Base-by-base conservation (phyloP, 2,329 filamentous ascomycete genomes). In the Endocalyx cinctus region DNA sequence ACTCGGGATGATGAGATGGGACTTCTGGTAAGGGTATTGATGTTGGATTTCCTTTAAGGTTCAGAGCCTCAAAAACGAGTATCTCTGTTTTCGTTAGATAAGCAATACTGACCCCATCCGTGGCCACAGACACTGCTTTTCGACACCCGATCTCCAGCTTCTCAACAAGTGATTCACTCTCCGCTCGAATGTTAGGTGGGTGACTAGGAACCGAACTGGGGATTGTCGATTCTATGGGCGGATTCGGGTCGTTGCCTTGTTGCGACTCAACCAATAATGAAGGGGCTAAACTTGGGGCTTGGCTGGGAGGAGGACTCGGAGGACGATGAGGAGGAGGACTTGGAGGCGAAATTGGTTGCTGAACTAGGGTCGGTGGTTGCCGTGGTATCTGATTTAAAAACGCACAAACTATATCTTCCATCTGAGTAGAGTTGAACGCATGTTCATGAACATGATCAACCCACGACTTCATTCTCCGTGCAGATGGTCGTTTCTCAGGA, bases 391-490 rank as follows among this genome's bases (percentile, higher is more conserved):
- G 16, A 5, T 27, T n/a, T n/a, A 27, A 27, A 12, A 27, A 27
- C 25, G 16, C 16, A n/a, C 25, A 27, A 15, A 13, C 12, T 27
- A 27, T 27, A 27, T 27, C 25, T n/a, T 27, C 25, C 6, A 27
- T 27, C 16, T 27, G 25, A 27, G 25, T 27, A 5, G 28, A 16
- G 16, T 18, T 17, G 6, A 16, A 30, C 12, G 17, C 16, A 13
- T 30, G 28, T 6, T 30, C 28, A 17, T 30, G 16, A 12, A 30
- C 28, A 18, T 30, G 28, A 12, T 27, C 16, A 18, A 30, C 14
- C 16, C 14, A 17, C n/a, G 5, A 12, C 14, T 30, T 30, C 16
- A 30, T 12, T 16, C 16, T 17, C 16, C 28, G 28, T 17, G 28
- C 28, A 10, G 14, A 16, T 6, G 28, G 28, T 13, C 28, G 14